Percentiles rank a stretch among this genome's conserved stretches.
Conservation (phyloP, 176 grass and related monocot genomes). For the Phyllostachys edulis region DNA sequence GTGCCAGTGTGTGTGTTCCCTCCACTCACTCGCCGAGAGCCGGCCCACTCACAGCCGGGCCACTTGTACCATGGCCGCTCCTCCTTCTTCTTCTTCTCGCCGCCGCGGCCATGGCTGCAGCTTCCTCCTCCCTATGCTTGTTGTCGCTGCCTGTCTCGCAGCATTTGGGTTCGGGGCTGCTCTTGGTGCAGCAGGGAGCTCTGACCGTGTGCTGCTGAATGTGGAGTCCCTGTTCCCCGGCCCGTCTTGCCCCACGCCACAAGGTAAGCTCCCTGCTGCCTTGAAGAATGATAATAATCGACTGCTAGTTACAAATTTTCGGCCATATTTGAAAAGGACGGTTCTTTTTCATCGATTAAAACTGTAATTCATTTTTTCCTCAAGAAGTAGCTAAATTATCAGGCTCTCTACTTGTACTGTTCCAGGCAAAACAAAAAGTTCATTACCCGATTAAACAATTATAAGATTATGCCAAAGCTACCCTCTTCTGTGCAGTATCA, state of each 20-base stretch:
- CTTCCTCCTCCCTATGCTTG: neutral
- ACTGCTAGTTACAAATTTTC: neutral
- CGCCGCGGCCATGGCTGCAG: slow-evolving; percentile 12
- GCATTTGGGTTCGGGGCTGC: neutral
- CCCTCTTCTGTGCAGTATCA: too few species aligned
- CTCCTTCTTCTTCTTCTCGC: neutral
- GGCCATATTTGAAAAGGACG: slow-evolving; percentile 12
- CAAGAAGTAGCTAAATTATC: neutral
- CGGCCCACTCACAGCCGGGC: neutral
- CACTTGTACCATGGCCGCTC: neutral
- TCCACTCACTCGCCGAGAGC: neutral
- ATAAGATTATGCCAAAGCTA: too few species aligned
- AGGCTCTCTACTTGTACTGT: neutral
- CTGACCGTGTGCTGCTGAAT: slow-evolving; percentile 11
- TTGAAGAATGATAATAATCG: neutral
- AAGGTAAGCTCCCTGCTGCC: neutral
- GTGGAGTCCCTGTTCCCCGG: neutral
- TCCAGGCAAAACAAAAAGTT: neutral
- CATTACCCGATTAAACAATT: neutral
- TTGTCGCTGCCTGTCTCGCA: neutral
- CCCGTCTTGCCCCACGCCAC: slow-evolving; percentile 12
- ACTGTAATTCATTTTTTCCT: neutral
- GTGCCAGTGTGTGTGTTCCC: slow-evolving; percentile 18
- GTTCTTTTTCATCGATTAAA: neutral
- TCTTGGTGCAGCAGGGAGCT: slow-evolving; percentile 14